phyloP scores from a whole-genome alignment of 1,284 basidiomycete species.

The Amylostereum areolatum region DNA sequence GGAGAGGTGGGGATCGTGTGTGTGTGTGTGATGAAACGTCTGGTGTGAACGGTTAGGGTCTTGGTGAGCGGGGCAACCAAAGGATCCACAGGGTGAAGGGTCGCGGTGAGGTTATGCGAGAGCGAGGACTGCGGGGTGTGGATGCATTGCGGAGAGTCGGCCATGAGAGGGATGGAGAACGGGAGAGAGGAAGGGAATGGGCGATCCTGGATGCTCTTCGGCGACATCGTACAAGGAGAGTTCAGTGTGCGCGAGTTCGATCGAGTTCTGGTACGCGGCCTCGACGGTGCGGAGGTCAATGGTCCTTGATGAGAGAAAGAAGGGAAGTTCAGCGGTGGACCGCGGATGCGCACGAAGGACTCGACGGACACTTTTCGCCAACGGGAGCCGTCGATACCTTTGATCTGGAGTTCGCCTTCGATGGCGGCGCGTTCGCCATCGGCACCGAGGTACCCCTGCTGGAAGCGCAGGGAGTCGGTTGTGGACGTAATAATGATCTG shows the following conservation, averaged over 20 bases:
- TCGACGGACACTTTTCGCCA: conserved; percentile 67
- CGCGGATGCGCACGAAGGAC: conserved; percentile 3
- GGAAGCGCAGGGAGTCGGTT: conserved; percentile 62
- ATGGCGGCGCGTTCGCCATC: conserved; percentile 74
- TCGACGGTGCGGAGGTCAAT: conserved; percentile 65
- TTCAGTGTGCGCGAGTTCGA: conserved; percentile 57
- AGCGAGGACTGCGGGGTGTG: conserved; percentile 65
- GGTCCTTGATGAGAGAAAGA: conserved; percentile 35
- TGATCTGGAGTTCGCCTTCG: conserved; percentile 78
- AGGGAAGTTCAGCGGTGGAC: conserved; percentile 7
- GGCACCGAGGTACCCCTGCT: conserved; percentile 74
- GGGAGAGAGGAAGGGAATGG: conserved; percentile 59
- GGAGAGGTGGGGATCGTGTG: conserved; percentile 49
- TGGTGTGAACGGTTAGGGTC: conserved; percentile 60
- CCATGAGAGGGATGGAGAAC: conserved; percentile 68
- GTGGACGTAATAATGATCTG: conserved; percentile 68
- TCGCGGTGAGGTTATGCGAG: conserved; percentile 59
- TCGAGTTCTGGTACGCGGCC: conserved; percentile 47
- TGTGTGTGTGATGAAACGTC: conserved; percentile 64
- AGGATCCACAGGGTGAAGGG: conserved; percentile 46
- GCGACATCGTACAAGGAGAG: conserved; percentile 39
- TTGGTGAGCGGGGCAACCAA: conserved; percentile 39
- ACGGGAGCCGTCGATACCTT: conserved; percentile 47
- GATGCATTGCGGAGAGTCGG: conserved; percentile 73
- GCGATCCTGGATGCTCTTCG: conserved; percentile 24